Conservation (phyloP, 2,329 filamentous ascomycete species). For the Aaosphaeria arxii region DNA sequence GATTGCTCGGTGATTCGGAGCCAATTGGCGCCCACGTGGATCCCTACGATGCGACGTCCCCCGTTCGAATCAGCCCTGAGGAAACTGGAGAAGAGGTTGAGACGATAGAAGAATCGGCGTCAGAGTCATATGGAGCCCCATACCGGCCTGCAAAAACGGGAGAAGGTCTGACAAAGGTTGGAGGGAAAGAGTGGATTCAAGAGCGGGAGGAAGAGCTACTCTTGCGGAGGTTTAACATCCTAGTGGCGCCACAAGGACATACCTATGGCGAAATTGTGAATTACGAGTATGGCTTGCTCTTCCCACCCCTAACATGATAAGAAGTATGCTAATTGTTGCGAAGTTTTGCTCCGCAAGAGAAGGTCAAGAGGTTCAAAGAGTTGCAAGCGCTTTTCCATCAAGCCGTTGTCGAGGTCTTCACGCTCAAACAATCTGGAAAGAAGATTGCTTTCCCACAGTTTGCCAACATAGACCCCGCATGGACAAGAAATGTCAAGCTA, state of each 20-base stretch:
- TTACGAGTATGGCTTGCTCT: constrained; percentile 5
- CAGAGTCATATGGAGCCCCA: neutral
- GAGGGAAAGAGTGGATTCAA: neutral
- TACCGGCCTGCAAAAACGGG: constrained; percentile 50
- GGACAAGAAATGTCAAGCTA: constrained; percentile 28
- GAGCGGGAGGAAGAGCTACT: neutral
- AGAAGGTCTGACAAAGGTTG: constrained; percentile 36
- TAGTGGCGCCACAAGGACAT: neutral
- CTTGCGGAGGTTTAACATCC: constrained; percentile 38
- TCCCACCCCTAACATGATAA: neutral
- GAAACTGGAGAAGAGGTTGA: constrained; percentile 34
- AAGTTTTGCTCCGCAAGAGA: constrained; percentile 22
- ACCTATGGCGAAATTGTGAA: neutral
- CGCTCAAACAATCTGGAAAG: constrained; percentile 36
- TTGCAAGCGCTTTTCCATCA: constrained; percentile 48
- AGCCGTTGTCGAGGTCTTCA: constrained; percentile 55
- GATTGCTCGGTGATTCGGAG: constrained; percentile 33
- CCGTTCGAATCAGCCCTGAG: constrained; percentile 33
- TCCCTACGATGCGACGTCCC: constrained; percentile 34
- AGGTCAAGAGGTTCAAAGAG: constrained; percentile 9
- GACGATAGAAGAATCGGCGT: constrained; percentile 20
- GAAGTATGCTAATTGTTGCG: neutral
- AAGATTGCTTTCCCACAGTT: constrained; percentile 24
- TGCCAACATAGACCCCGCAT: constrained; percentile 22
- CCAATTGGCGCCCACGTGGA: constrained; percentile 37